These are phyloP conservation scores for Scheffersomyces titani DNA, from an alignment of 1,139 yeast genomes.

Conservation along the genomic window DNA sequence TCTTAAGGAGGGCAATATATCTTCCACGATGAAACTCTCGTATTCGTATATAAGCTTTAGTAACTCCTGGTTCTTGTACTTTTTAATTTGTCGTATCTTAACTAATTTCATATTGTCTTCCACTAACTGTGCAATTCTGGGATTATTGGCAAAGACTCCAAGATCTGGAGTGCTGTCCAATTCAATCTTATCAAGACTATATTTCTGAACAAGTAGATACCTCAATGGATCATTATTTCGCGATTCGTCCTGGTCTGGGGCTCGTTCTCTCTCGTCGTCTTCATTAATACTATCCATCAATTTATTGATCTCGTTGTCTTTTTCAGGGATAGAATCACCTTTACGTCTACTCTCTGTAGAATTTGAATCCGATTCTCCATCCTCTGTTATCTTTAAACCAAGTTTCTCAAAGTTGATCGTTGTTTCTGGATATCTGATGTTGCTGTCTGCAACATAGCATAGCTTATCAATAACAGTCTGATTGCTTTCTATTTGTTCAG, in stretches of 20 bases:
- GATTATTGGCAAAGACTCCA: slow-evolving; percentile 9
- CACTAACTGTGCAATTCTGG: slow-evolving; percentile 18
- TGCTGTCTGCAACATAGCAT: slow-evolving; percentile 25
- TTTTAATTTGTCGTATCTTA: slow-evolving; percentile 18
- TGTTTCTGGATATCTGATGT: slow-evolving; percentile 21
- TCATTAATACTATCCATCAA: neutral
- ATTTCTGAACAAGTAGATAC: slow-evolving; percentile 16
- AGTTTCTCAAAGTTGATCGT: slow-evolving; percentile 2
- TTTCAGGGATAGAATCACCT: neutral
- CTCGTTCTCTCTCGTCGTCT: slow-evolving; percentile 4
- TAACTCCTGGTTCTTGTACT: slow-evolving; percentile 23
- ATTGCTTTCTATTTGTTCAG: slow-evolving; percentile 25
- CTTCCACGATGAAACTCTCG: slow-evolving; percentile 26
- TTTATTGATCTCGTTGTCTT: neutral
- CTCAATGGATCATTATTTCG: slow-evolving; percentile 12
- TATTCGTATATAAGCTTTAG: slow-evolving; percentile 25
- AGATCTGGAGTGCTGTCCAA: slow-evolving; percentile 2
- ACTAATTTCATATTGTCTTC: slow-evolving; percentile 28
- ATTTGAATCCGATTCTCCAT: neutral
- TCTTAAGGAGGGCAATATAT: slow-evolving; percentile 33
- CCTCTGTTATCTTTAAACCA: neutral
- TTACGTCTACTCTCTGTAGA: neutral
- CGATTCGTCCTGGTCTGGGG: neutral
- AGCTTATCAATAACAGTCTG: slow-evolving; percentile 24
- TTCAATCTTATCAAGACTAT: slow-evolving; percentile 12